Evolutionary conservation across 441 rosid species (phyloP).

Genomic region (Adansonia rubrostipa): DNA sequence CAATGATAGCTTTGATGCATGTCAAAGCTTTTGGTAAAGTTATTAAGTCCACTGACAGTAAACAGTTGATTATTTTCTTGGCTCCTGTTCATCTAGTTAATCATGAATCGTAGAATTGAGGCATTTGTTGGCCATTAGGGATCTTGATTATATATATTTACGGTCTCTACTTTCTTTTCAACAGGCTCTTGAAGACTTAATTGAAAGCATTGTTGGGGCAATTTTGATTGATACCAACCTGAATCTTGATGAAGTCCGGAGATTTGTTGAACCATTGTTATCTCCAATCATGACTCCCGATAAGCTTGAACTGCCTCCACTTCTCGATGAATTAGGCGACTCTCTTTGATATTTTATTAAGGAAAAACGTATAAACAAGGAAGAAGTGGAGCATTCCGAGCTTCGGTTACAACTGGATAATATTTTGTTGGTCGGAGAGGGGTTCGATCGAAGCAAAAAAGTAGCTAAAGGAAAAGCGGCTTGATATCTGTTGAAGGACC

Average conservation of each 20-base stretch:
- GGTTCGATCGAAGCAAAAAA: slow-evolving; percentile 63
- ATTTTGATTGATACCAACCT: slow-evolving; percentile 69
- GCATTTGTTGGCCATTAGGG: not conserved
- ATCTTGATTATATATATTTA: not conserved
- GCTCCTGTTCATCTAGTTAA: slow-evolving; percentile 79
- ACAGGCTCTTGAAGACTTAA: slow-evolving; percentile 91
- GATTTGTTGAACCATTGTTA: slow-evolving; percentile 66
- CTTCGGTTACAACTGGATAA: slow-evolving; percentile 72
- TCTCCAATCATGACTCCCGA: slow-evolving; percentile 86
- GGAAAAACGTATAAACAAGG: slow-evolving; percentile 45
- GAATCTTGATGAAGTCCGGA: slow-evolving; percentile 79
- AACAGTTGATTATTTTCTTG: slow-evolving; percentile 67
- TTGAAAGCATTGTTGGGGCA: slow-evolving; percentile 91
- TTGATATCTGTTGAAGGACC: slow-evolving; percentile 65
- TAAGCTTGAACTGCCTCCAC: slow-evolving; percentile 81
- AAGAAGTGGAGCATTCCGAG: slow-evolving; percentile 57
- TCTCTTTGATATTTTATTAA: slow-evolving; percentile 71
- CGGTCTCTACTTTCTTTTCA: slow-evolving; percentile 26
- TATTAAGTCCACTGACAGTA: slow-evolving; percentile 40
- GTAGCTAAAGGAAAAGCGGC: slow-evolving; percentile 88
- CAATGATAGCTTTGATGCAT: slow-evolving; percentile 65
- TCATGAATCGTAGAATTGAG: not conserved
- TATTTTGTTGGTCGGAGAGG: slow-evolving; percentile 65
- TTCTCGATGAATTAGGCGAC: slow-evolving; percentile 75
- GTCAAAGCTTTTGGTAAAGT: slow-evolving; percentile 50